Evolutionary conservation across 257 asterid genomes (phyloP).

Genomic region (Osmanthus fragrans): DNA sequence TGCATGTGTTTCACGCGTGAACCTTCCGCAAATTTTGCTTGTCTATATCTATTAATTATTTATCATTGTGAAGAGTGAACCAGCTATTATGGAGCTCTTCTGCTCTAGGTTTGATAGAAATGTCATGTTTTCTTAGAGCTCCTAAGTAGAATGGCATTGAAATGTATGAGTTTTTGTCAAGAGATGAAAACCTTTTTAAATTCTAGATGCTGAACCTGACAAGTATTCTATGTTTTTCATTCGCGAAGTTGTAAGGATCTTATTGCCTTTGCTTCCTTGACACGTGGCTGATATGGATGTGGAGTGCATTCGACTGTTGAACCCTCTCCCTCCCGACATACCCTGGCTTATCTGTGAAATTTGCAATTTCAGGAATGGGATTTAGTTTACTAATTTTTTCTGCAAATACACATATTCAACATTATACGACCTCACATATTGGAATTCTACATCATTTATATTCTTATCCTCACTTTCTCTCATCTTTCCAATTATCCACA

Average conservation of each 20-base stretch:
- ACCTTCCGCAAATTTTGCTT: not conserved
- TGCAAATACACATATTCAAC: not conserved
- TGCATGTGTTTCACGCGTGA: constrained; percentile 20
- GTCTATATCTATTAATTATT: not conserved
- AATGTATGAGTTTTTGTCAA: not conserved
- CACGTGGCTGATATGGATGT: not conserved
- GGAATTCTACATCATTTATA: too few species aligned
- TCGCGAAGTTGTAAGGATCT: not conserved
- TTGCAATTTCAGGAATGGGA: not conserved
- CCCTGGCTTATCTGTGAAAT: not conserved
- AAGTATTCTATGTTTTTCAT: not conserved
- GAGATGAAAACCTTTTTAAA: not conserved
- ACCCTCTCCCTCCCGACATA: not conserved
- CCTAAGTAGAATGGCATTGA: not conserved
- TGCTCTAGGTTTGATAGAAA: not conserved
- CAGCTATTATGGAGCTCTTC: not conserved
- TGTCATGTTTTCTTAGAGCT: not conserved
- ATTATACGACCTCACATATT: too few species aligned
- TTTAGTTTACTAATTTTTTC: constrained; percentile 5
- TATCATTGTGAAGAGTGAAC: constrained; percentile 4
- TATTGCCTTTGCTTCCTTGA: not conserved
- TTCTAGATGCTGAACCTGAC: not conserved
- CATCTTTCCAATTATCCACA: too few species aligned
- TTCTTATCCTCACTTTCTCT: too few species aligned
- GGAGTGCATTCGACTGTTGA: not conserved